Conservation (phyloP, 352 stramenopile genomes). For the Phytophthora colocasiae region DNA sequence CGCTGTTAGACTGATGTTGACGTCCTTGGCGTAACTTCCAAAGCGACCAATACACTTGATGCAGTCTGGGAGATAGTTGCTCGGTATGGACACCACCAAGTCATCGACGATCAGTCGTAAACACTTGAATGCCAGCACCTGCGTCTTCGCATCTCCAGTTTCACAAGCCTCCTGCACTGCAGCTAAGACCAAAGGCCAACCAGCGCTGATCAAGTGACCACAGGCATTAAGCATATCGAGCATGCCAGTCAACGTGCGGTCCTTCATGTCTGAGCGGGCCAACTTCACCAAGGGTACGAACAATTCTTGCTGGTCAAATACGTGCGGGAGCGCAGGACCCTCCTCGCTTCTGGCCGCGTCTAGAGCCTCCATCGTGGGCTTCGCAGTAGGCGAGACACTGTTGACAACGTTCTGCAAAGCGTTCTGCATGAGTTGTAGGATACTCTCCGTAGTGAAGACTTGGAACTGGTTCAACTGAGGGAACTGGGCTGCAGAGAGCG, state of each 20-base stretch:
- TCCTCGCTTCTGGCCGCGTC: slow-evolving; percentile 46
- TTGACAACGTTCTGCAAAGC: slow-evolving; percentile 72
- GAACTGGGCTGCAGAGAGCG: slow-evolving; percentile 51
- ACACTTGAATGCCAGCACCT: slow-evolving; percentile 94
- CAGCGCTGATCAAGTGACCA: slow-evolving; percentile 73
- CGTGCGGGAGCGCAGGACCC: slow-evolving; percentile 41
- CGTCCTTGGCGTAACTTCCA: slow-evolving; percentile 93
- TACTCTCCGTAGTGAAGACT: slow-evolving; percentile 77
- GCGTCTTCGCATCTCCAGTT: slow-evolving; percentile 75
- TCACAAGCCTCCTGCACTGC: slow-evolving; percentile 73
- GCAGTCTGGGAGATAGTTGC: slow-evolving; percentile 69
- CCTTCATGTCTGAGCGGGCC: slow-evolving; percentile 80
- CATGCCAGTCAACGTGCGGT: slow-evolving; percentile 69
- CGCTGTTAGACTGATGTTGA: slow-evolving; percentile 98
- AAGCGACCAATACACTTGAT: slow-evolving; percentile 96
- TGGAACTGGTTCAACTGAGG: slow-evolving; percentile 77
- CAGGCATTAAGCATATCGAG: slow-evolving; percentile 83
- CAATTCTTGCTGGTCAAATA: slow-evolving; percentile 78
- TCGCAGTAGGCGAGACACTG: slow-evolving; percentile 58
- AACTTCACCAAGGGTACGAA: slow-evolving; percentile 66
- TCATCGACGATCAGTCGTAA: slow-evolving; percentile 98
- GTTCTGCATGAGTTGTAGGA: slow-evolving; percentile 82
- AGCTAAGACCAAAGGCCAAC: slow-evolving; percentile 76
- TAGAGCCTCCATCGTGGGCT: slow-evolving; percentile 54
- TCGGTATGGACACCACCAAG: slow-evolving; percentile 91